Conservation (phyloP, 352 stramenopile genomes). For the Phytophthora megakarya region DNA sequence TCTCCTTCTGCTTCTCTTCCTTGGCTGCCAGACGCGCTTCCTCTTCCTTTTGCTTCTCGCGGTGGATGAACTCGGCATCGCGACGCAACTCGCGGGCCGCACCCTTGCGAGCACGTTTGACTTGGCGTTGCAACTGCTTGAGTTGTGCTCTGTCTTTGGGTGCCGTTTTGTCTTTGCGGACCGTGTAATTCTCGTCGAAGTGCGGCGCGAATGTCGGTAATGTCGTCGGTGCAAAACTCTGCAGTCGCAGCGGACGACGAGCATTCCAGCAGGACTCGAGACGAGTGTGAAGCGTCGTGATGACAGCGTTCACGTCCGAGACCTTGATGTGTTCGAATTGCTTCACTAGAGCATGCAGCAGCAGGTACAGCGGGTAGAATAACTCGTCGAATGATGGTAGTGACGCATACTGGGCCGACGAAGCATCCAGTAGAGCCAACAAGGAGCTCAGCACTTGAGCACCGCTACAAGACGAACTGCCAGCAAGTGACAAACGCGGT, state of each 20-base stretch:
- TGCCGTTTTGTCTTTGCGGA: conserved; percentile 90
- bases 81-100: conserved; percentile 94
- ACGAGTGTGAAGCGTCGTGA: conserved; percentile 52
- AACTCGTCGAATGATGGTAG: conserved; percentile 80
- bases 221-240: conserved; percentile 70
- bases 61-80: conserved; percentile 94
- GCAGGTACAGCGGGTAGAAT: conserved; percentile 70
- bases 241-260: conserved; percentile 70
- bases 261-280: conserved; percentile 53
- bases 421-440: conserved; percentile 51
- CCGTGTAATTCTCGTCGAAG: conserved; percentile 92
- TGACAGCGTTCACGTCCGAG: conserved; percentile 41
- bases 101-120: conserved; percentile 97
- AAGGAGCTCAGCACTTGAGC: conserved; percentile 51
- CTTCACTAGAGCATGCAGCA: conserved; percentile 67
- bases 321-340: conserved; percentile 30
- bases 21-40: conserved; percentile 70
- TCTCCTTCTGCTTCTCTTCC: conserved; percentile 94
- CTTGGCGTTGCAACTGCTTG: conserved; percentile 94
- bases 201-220: conserved; percentile 88
- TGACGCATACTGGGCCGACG: conserved; percentile 59
- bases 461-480: conserved; percentile 48
- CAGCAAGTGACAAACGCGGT: conserved; percentile 47
- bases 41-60: conserved; percentile 92
- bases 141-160: conserved; percentile 83